These are phyloP conservation scores for Xylariaceae sp. DNA, from an alignment of 2,329 filamentous ascomycete genomes.

Conservation along the genomic window DNA sequence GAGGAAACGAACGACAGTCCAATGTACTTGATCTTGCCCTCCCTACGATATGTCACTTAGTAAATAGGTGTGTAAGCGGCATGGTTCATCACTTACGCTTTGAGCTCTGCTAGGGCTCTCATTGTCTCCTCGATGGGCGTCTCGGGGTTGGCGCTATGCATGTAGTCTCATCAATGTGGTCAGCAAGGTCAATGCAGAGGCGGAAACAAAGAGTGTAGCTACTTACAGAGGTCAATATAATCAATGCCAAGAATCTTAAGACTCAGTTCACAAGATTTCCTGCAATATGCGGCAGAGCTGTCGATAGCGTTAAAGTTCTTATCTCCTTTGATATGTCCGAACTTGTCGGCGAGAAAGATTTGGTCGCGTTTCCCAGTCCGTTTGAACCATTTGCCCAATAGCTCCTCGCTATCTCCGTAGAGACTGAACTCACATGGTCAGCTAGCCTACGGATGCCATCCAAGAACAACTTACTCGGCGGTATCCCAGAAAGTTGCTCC, in stretches of 20 bases:
- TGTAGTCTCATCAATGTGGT: conserved; percentile 36
- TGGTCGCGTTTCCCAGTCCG: conserved; percentile 46
- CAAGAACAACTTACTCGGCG: conserved; percentile 33
- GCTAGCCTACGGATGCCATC: background rate
- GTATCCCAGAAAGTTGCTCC: conserved; percentile 50
- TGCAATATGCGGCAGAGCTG: conserved; percentile 45
- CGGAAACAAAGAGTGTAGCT: background rate
- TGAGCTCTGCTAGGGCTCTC: conserved; percentile 46
- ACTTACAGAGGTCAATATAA: conserved; percentile 47
- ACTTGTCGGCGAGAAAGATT: conserved; percentile 58
- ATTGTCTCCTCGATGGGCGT: conserved; percentile 53
- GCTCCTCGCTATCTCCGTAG: conserved; percentile 51
- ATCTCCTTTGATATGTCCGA: conserved; percentile 40
- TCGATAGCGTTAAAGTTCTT: conserved; percentile 31
- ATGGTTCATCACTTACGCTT: conserved; percentile 33
- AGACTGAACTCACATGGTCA: conserved; percentile 26
- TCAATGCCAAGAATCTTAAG: conserved; percentile 45
- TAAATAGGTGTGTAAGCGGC: background rate
- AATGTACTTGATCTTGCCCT: conserved; percentile 57
- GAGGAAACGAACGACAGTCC: conserved; percentile 54
- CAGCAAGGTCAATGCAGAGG: background rate
- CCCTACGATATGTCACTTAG: conserved; percentile 29
- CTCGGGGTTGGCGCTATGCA: conserved; percentile 45
- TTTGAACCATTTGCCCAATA: conserved; percentile 53
- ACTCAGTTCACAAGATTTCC: conserved; percentile 44